Percentiles rank a stretch among this genome's conserved stretches.
Conservation (phyloP, 768 basidiomycete species). For the Leucosporidium creatinivorum region DNA sequence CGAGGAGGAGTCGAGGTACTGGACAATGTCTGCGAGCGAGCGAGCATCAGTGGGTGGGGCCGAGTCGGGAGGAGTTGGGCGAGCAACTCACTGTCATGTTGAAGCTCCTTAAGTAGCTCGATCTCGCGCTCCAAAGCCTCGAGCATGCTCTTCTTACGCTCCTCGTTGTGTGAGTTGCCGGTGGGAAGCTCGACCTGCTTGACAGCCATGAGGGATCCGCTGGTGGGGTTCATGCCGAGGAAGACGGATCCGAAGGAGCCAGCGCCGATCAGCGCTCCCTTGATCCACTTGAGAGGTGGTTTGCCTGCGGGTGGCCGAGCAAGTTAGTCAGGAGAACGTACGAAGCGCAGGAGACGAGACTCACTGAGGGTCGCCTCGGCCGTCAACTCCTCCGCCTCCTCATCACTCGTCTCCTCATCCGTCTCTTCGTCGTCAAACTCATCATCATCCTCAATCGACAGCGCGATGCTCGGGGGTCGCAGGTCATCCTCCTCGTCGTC, state of each 20-base stretch:
- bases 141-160: slow-evolving; percentile 64
- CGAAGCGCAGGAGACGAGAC: background rate
- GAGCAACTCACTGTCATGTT: slow-evolving; percentile 78
- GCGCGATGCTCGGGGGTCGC: slow-evolving; percentile 37
- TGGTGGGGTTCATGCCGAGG: slow-evolving; percentile 88
- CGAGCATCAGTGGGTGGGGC: background rate
- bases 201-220: slow-evolving; percentile 97
- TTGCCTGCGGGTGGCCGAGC: slow-evolving; percentile 7
- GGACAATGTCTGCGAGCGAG: slow-evolving; percentile 72
- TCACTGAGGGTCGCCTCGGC: slow-evolving; percentile 12
- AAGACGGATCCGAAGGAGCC: slow-evolving; percentile 77
- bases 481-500: slow-evolving; percentile 85
- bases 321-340: background rate
- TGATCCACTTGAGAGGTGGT: slow-evolving; percentile 83
- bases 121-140: slow-evolving; percentile 82
- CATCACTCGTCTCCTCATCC: slow-evolving; percentile 7
- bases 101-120: slow-evolving; percentile 88
- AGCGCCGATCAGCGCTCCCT: slow-evolving; percentile 91
- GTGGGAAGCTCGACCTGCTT: slow-evolving; percentile 92
- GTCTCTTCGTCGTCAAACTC: slow-evolving; percentile 6
- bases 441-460: background rate
- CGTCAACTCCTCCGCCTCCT: slow-evolving; percentile 3
- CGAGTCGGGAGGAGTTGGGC: background rate
- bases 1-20: slow-evolving; percentile 92
- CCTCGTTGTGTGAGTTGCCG: slow-evolving; percentile 54